A percentile compares a stretch with the other conserved stretches of the same genome.
Evolutionary conservation across 805 yeast genomes (phyloP).

Genomic region (Suhomyces faveliae): DNA sequence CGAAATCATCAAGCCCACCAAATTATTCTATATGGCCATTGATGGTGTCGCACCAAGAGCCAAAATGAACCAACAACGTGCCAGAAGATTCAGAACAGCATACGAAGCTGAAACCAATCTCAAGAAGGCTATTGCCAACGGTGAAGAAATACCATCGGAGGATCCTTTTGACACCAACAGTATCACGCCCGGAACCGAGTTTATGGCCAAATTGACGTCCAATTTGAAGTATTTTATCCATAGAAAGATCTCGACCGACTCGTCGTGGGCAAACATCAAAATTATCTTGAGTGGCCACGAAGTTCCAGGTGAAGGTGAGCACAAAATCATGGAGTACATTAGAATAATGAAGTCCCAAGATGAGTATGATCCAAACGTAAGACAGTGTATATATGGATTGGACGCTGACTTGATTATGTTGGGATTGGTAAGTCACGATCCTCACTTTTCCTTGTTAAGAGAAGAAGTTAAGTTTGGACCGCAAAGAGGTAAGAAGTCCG

Average conservation of each 20-base stretch:
- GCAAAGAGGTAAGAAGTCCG: constrained; percentile 31
- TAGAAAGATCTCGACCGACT: constrained; percentile 81
- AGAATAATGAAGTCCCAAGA: constrained; percentile 74
- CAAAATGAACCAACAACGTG: constrained; percentile 96
- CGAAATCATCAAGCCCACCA: constrained; percentile 79
- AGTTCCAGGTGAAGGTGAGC: constrained; percentile 99
- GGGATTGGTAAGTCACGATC: constrained; percentile 88
- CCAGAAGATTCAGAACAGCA: constrained; percentile 93
- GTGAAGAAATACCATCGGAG: constrained; percentile 74
- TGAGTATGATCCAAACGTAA: constrained; percentile 70
- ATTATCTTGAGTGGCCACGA: constrained; percentile 88
- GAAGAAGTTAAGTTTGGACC: constrained; percentile 93
- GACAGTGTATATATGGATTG: constrained; percentile 93
- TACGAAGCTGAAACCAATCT: constrained; percentile 83
- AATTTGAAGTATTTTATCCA: constrained; percentile 85
- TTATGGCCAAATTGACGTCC: constrained; percentile 83
- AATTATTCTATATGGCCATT: constrained; percentile 91
- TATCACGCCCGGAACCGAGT: constrained; percentile 96
- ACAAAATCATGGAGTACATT: constrained; percentile 91
- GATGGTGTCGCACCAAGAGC: constrained; percentile 99
- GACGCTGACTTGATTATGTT: constrained; percentile 96
- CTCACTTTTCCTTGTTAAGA: constrained; percentile 91
- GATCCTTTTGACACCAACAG: constrained; percentile 89
- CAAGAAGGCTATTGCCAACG: constrained; percentile 69
- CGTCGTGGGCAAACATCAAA: constrained; percentile 78